Conservation (phyloP, 2,329 filamentous ascomycete genomes). For the Ambrosiella beaveri region DNA sequence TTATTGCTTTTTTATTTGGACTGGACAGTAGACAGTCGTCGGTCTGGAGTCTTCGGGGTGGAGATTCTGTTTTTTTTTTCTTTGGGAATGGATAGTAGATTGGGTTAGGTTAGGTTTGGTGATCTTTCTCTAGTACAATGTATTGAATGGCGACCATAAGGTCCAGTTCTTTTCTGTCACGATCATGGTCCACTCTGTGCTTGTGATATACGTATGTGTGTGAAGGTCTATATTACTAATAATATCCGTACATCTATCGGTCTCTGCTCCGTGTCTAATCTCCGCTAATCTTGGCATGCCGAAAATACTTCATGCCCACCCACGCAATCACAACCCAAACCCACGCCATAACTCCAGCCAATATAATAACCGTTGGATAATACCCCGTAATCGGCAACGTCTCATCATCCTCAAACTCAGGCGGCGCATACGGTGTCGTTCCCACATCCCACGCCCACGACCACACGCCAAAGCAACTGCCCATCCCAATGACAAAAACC, state of each 20-base stretch:
- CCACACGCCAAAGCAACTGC: constrained; percentile 86
- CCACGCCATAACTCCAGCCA: constrained; percentile 95
- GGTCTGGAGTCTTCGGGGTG: too few species aligned
- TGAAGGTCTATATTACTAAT: too few species aligned
- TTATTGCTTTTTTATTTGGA: too few species aligned
- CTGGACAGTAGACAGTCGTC: too few species aligned
- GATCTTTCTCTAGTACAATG: too few species aligned
- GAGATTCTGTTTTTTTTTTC: too few species aligned
- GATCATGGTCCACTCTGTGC: too few species aligned
- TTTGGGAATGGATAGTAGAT: too few species aligned
- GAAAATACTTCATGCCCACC: constrained; percentile 99
- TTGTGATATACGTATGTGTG: too few species aligned
- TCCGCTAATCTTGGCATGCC: constrained; percentile 75
- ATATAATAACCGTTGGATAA: constrained; percentile 82
- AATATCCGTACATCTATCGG: neutral
- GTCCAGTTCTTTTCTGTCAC: too few species aligned
- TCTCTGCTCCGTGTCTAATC: constrained; percentile 20
- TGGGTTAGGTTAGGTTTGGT: too few species aligned
- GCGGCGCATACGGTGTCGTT: constrained; percentile 85
- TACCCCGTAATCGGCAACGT: constrained; percentile 93
- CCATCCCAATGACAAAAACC: constrained; percentile 93
- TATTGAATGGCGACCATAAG: too few species aligned
- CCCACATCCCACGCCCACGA: constrained; percentile 99
- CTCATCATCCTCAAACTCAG: constrained; percentile 85
- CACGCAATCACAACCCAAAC: constrained; percentile 95